phyloP scores from a whole-genome alignment of 768 basidiomycete genomes.

The Rhodosporidiobolus odoratus region DNA sequence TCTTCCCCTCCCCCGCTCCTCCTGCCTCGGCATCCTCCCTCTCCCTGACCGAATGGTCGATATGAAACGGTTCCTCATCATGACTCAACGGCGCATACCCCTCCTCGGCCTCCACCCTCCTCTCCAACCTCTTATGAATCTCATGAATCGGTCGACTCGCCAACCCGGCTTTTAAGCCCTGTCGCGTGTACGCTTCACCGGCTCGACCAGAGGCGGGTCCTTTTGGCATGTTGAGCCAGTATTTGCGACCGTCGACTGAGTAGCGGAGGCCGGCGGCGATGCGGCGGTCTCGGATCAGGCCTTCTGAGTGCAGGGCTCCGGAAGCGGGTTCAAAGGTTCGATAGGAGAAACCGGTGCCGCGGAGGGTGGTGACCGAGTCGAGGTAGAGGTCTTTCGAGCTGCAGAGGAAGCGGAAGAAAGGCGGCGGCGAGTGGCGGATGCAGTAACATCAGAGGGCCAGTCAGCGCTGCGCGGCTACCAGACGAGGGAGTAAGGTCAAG shows the following conservation, averaged over 20 bases:
- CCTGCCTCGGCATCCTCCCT: slow-evolving; percentile 56
- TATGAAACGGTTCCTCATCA: slow-evolving; percentile 61
- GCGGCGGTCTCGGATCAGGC: slow-evolving; percentile 72
- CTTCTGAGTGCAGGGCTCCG: slow-evolving; percentile 76
- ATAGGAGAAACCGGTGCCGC: slow-evolving; percentile 88
- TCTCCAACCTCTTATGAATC: slow-evolving; percentile 45
- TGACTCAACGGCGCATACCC: slow-evolving; percentile 70
- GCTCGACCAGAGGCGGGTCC: slow-evolving; percentile 47
- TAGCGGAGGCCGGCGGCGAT: slow-evolving; percentile 91
- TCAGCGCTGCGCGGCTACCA: no score
- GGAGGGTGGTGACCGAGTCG: slow-evolving; percentile 73
- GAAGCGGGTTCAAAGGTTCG: slow-evolving; percentile 94
- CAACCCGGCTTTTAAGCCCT: slow-evolving; percentile 25
- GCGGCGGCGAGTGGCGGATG: no score
- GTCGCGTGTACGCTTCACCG: slow-evolving; percentile 48
- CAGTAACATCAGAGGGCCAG: not conserved
- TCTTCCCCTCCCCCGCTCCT: slow-evolving; percentile 34
- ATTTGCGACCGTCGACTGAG: slow-evolving; percentile 86
- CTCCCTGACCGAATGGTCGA: slow-evolving; percentile 41
- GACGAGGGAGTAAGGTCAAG: no score
- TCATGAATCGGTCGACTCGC: slow-evolving; percentile 46
- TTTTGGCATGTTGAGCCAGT: slow-evolving; percentile 78
- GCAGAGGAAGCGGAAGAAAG: not conserved
- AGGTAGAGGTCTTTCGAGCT: slow-evolving; percentile 67
- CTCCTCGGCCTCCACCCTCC: slow-evolving; percentile 52